Base-by-base conservation (phyloP, 2,329 filamentous ascomycete genomes). In the Neoascochyta sp. region DNA sequence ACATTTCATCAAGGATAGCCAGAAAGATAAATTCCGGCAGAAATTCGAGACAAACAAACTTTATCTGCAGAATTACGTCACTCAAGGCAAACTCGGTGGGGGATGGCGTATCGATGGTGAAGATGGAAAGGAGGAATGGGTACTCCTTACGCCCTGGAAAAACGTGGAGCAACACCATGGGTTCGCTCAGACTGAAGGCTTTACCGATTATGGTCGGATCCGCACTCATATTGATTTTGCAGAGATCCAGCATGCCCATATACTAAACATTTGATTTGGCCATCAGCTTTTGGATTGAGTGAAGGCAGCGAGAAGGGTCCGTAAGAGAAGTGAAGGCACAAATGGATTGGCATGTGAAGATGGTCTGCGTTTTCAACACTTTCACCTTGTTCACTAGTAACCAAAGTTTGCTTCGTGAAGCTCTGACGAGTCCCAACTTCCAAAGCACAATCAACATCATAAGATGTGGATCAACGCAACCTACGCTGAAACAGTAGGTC, bases 71-170 rank as follows among this genome's bases (percentile, higher is more conserved):
- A 43, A 32, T 2, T 47, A 49, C 26, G 45, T 57, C 9, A 51
- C 52, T 0, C 50, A 54, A 4, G 56, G 48, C 4, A 46, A 27
- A 2, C 39, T 62, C 18, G 50, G 52, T 8, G 60, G 61, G 9
- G 65, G 65, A 0, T 69, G 62, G 63, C 53, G 66, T 17, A 38
- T 69, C 10, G 66, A 69, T 25, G 47, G 47, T 7, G 54, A 54
- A 7, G 42, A 36, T 3, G 40, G 42, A 0, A 56, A 60, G 24
- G 60, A 68, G 9, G 66, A 71, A 26, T 69, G 64, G 43, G 60
- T 71, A 3, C 22, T 69, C 1, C 57, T 70, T 11, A 60, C 39
- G 16, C 62, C 62, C 0, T 70, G 66, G 65, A 47, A 49, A 3
- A 41, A 45, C 8, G 47, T 64, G 2, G 49, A 62, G 18, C 47